These are phyloP conservation scores for Penicillium sp. DNA, from an alignment of 2,329 filamentous ascomycete species.

Conservation along the genomic window DNA sequence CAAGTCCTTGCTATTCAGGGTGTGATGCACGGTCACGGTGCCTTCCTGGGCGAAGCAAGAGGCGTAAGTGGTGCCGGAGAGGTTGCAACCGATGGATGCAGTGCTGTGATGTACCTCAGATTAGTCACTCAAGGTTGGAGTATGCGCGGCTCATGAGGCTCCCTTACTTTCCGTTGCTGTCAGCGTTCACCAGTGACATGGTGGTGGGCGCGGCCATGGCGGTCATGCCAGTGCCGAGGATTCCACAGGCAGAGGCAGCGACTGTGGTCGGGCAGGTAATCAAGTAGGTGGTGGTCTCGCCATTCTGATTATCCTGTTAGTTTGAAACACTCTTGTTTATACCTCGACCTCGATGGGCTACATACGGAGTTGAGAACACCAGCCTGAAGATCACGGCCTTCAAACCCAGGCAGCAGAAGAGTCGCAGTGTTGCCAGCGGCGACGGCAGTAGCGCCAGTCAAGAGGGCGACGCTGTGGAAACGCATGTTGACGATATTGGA, in stretches of 20 bases:
- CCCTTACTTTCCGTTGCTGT: slow-evolving; percentile 19
- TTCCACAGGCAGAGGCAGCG: slow-evolving; percentile 15
- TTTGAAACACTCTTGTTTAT: background rate
- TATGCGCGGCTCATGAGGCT: background rate
- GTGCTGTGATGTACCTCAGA: slow-evolving; percentile 1
- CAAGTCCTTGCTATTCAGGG: slow-evolving; percentile 15
- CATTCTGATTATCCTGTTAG: slow-evolving; percentile 12
- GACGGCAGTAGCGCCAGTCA: slow-evolving; percentile 26
- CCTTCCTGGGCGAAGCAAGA: slow-evolving; percentile 24
- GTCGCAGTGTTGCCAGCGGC: slow-evolving; percentile 20
- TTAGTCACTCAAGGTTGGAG: background rate
- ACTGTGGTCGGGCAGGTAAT: slow-evolving; percentile 21
- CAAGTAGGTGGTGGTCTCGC: slow-evolving; percentile 25
- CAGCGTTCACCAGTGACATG: slow-evolving; percentile 16
- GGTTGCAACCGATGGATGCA: slow-evolving; percentile 24
- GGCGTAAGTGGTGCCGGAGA: slow-evolving; percentile 26
- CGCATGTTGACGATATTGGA: slow-evolving; percentile 16
- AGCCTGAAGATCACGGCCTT: slow-evolving; percentile 20
- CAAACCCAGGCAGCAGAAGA: slow-evolving; percentile 24
- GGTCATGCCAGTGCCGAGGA: slow-evolving; percentile 21
- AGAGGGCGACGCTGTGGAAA: slow-evolving; percentile 25
- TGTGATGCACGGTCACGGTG: slow-evolving; percentile 15
- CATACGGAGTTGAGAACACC: slow-evolving; percentile 18
- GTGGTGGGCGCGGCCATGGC: slow-evolving; percentile 22
- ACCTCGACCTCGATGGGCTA: background rate